A percentile compares a stretch with the other conserved stretches of the same genome.
phyloP scores from a whole-genome alignment of 2,329 filamentous ascomycete genomes.

The Phialophora verrucosa region DNA sequence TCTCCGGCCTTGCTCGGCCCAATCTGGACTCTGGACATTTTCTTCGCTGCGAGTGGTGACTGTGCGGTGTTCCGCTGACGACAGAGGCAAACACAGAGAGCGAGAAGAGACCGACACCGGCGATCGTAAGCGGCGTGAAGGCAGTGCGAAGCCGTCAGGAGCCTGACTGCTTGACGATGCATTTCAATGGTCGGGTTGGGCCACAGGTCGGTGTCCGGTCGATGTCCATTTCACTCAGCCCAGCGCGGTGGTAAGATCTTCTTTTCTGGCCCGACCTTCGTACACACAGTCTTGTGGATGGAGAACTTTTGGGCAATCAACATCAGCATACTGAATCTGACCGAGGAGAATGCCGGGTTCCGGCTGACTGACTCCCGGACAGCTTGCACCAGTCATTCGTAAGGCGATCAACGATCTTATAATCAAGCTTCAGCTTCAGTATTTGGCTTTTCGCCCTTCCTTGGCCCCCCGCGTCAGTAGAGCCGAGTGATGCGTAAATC shows the following conservation, averaged over 20 bases:
- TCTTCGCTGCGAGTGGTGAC: no score
- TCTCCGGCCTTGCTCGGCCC: no score
- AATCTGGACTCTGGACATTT: no score
- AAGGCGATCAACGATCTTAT: neutral
- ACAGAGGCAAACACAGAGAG: no score
- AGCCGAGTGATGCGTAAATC: conserved; percentile 19
- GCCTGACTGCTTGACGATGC: neutral
- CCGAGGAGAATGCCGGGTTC: neutral
- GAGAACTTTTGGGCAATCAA: neutral
- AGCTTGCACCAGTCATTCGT: neutral
- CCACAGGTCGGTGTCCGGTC: neutral
- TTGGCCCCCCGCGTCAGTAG: conserved; percentile 6
- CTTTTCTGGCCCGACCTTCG: no score
- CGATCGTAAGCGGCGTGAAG: neutral
- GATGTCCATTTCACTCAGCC: neutral
- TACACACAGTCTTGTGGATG: neutral
- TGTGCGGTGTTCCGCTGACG: no score
- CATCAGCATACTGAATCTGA: neutral
- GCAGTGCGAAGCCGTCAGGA: neutral
- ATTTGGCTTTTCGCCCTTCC: neutral
- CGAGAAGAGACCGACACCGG: neutral
- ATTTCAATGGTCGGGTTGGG: neutral
- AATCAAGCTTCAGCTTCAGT: neutral
- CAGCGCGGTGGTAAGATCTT: neutral
- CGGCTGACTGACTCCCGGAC: neutral